Evolutionary conservation across 768 basidiomycete genomes (phyloP).

Genomic region (Pilatotrama ljubarskyi): DNA sequence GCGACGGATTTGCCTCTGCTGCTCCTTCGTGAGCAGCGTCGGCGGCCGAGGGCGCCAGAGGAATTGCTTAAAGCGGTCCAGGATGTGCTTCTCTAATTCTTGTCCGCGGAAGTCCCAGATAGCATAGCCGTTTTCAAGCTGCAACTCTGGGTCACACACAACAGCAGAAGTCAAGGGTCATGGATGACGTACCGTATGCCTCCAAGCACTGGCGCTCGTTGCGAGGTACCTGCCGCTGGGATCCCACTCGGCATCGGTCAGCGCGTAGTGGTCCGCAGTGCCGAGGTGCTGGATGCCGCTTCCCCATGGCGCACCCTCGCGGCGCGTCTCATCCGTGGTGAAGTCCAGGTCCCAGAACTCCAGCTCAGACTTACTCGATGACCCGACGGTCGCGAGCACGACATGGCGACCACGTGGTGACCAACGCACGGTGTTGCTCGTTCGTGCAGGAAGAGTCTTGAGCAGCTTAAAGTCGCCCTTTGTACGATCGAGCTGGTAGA

Average conservation of each 20-base stretch:
- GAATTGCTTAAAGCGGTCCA: constrained; percentile 98
- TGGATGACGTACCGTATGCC: constrained; percentile 70
- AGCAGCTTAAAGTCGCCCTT: constrained; percentile 95
- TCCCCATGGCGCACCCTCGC: constrained; percentile 64
- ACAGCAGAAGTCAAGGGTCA: neutral
- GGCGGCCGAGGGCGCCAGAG: constrained; percentile 97
- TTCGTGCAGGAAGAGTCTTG: constrained; percentile 75
- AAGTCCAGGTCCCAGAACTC: constrained; percentile 99
- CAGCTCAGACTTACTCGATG: constrained; percentile 91
- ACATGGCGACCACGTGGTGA: constrained; percentile 95
- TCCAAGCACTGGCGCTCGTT: constrained; percentile 94
- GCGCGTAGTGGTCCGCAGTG: constrained; percentile 91
- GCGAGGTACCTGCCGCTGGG: constrained; percentile 92
- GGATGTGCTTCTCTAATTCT: constrained; percentile 83
- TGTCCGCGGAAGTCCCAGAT: constrained; percentile 99
- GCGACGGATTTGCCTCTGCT: constrained; percentile 82
- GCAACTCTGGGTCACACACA: neutral
- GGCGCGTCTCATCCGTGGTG: constrained; percentile 59
- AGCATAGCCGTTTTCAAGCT: constrained; percentile 96
- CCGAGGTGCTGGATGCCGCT: constrained; percentile 82
- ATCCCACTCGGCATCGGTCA: constrained; percentile 99
- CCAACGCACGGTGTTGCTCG: constrained; percentile 95
- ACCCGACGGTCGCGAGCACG: constrained; percentile 94
- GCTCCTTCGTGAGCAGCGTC: constrained; percentile 82
- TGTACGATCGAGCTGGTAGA: constrained; percentile 89